phyloP scores from a whole-genome alignment of 2,329 filamentous ascomycete genomes.

The Sarocladium oryzae region DNA sequence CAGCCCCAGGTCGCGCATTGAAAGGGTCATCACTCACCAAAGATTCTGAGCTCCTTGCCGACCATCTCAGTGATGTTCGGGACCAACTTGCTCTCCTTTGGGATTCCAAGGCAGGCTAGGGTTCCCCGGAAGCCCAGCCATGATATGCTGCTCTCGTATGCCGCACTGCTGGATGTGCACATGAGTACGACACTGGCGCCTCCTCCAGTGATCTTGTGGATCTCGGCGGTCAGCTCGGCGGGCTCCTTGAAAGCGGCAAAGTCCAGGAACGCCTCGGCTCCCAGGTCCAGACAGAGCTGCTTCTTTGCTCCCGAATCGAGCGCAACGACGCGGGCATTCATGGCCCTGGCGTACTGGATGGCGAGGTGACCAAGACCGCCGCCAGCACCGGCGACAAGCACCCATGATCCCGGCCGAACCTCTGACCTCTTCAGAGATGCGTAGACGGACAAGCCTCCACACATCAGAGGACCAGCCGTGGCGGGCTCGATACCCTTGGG shows the following conservation, averaged over 20 bases:
- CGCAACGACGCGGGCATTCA: conserved; percentile 3
- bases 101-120: conserved; percentile 1
- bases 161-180: conserved; percentile 7
- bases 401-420: conserved; percentile 57
- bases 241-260: not conserved
- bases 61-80: not conserved
- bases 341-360: conserved; percentile 8
- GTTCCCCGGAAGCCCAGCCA: conserved; percentile 5
- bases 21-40: not conserved
- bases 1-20: not conserved
- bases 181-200: conserved; percentile 1
- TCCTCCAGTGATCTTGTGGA: not conserved
- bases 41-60: not conserved
- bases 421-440: conserved; percentile 67
- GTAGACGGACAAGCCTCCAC: conserved; percentile 60
- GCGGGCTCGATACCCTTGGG: conserved; percentile 27
- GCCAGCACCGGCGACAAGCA: conserved; percentile 61
- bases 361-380: conserved; percentile 12
- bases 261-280: not conserved
- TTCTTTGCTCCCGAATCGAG: not conserved
- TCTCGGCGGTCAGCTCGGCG: not conserved
- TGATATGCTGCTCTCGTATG: not conserved
- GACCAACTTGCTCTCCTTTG: not conserved
- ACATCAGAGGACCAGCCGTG: conserved; percentile 54
- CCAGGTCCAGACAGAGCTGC: conserved; percentile 1